phyloP scores from a whole-genome alignment of 192 early-diverging fungal genomes.

The Phycomyces blakesleeanus region DNA sequence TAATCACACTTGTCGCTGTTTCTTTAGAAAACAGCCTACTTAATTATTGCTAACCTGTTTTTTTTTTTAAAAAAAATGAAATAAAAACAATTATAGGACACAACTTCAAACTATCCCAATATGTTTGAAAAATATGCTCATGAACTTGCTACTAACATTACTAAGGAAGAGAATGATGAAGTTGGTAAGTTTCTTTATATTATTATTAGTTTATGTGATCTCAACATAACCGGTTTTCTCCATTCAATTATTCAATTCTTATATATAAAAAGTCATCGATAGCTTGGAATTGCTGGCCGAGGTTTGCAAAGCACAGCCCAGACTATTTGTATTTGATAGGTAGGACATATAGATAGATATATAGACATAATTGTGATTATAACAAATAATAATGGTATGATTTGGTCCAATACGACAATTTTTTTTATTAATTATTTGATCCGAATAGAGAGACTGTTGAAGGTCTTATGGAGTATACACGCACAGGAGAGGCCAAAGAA shows the following conservation, averaged over 20 bases:
- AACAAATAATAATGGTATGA: too few species aligned
- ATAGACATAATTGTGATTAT: too few species aligned
- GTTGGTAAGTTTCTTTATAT: not conserved
- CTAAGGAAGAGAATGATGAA: not conserved
- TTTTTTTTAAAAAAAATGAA: not conserved
- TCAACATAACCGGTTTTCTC: not conserved
- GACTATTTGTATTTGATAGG: slow-evolving; percentile 16
- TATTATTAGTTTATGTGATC: not conserved
- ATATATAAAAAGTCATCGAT: slow-evolving; percentile 33
- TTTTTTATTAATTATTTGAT: not conserved
- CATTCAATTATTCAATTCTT: not conserved
- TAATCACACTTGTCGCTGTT: not conserved
- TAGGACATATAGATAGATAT: not conserved
- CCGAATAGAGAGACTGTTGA: slow-evolving; percentile 35
- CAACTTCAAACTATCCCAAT: slow-evolving; percentile 2
- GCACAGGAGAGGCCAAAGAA: slow-evolving; percentile 56
- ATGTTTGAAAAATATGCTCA: slow-evolving; percentile 4
- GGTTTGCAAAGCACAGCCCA: slow-evolving; percentile 66
- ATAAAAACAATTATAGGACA: slow-evolving; percentile 34
- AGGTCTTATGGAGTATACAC: slow-evolving; percentile 44
- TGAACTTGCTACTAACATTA: not conserved
- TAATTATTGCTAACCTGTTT: not conserved
- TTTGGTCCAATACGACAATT: too few species aligned
- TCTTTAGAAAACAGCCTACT: too few species aligned
- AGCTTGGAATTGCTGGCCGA: slow-evolving; percentile 66